Percentiles rank a stretch among this genome's conserved stretches.
Conservation (phyloP, 805 yeast genomes). For the Cyberlindnera maclurae region DNA sequence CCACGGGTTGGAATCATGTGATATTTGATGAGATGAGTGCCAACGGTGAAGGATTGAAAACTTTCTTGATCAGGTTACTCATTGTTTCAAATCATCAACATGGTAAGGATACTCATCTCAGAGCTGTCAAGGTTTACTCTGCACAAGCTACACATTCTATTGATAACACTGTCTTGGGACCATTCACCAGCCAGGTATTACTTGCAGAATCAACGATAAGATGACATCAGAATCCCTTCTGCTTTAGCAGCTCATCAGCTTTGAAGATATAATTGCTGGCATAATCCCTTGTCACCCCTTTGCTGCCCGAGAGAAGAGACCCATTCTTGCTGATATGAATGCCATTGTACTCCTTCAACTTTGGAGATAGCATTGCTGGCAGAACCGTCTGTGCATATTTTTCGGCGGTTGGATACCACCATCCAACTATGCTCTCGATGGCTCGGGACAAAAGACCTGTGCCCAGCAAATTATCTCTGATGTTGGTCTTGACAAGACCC, state of each 20-base stretch:
- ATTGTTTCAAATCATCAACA: constrained; percentile 80
- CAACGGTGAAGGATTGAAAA: constrained; percentile 48
- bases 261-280: constrained; percentile 22
- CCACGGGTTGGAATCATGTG: constrained; percentile 74
- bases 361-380: constrained; percentile 27
- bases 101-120: constrained; percentile 90
- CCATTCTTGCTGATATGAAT: constrained; percentile 27
- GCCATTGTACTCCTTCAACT: constrained; percentile 26
- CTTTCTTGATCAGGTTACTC: constrained; percentile 57
- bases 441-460: constrained; percentile 19
- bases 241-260: constrained; percentile 21
- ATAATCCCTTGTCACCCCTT: constrained; percentile 25
- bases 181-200: constrained; percentile 20
- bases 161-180: constrained; percentile 18
- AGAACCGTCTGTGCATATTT: constrained; percentile 26
- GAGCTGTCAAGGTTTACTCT: constrained; percentile 62
- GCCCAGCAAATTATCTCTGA: constrained; percentile 29
- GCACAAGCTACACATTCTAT: constrained; percentile 27
- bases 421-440: constrained; percentile 26
- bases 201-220: constrained; percentile 18
- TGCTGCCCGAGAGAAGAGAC: constrained; percentile 21
- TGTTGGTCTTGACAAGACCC: constrained; percentile 30
- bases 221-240: constrained; percentile 12
- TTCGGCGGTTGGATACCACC: constrained; percentile 27
- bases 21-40: constrained; percentile 31